These are phyloP conservation scores for Colletotrichum coccodes DNA, from an alignment of 2,329 filamentous ascomycete genomes.

Conservation along the genomic window DNA sequence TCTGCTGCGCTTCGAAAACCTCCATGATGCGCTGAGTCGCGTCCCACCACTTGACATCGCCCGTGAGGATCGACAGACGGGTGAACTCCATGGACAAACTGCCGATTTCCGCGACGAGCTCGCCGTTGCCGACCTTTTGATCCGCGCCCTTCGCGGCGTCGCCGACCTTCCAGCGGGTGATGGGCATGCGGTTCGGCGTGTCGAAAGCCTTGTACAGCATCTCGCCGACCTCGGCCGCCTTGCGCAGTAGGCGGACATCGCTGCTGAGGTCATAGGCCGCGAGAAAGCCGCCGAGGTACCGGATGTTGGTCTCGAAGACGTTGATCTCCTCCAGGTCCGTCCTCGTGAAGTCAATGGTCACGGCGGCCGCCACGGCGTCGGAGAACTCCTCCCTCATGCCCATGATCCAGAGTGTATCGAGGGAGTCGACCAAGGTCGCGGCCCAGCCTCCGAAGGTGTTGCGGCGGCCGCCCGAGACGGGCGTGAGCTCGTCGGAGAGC, in stretches of 20 bases:
- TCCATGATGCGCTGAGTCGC: slow-evolving; percentile 79
- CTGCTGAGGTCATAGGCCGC: slow-evolving; percentile 57
- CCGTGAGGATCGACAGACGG: slow-evolving; percentile 76
- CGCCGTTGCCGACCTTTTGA: slow-evolving; percentile 28
- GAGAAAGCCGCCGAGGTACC: slow-evolving; percentile 58
- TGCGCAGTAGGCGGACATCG: slow-evolving; percentile 51
- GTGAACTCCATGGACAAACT: slow-evolving; percentile 79
- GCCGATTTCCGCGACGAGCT: slow-evolving; percentile 70
- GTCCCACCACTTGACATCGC: slow-evolving; percentile 78
- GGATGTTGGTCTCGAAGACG: slow-evolving; percentile 57
- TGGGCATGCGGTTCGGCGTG: slow-evolving; percentile 59
- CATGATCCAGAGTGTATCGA: slow-evolving; percentile 73
- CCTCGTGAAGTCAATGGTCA: slow-evolving; percentile 59
- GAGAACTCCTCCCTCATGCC: slow-evolving; percentile 66
- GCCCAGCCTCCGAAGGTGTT: slow-evolving; percentile 65
- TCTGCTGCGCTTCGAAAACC: slow-evolving; percentile 74
- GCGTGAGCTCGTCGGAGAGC: slow-evolving; percentile 61
- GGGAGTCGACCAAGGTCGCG: slow-evolving; percentile 67
- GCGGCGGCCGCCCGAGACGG: slow-evolving; percentile 59
- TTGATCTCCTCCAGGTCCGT: slow-evolving; percentile 50
- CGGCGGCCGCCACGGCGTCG: slow-evolving; percentile 59
- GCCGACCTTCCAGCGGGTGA: slow-evolving; percentile 39
- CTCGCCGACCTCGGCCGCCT: slow-evolving; percentile 56
- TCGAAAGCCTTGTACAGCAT: slow-evolving; percentile 60
- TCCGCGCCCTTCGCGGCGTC: slow-evolving; percentile 38